Evolutionary conservation across 1,139 yeast genomes (phyloP), one percentile per base, ranked within the genome.

Genomic region (Yamadazyma sp.): DNA sequence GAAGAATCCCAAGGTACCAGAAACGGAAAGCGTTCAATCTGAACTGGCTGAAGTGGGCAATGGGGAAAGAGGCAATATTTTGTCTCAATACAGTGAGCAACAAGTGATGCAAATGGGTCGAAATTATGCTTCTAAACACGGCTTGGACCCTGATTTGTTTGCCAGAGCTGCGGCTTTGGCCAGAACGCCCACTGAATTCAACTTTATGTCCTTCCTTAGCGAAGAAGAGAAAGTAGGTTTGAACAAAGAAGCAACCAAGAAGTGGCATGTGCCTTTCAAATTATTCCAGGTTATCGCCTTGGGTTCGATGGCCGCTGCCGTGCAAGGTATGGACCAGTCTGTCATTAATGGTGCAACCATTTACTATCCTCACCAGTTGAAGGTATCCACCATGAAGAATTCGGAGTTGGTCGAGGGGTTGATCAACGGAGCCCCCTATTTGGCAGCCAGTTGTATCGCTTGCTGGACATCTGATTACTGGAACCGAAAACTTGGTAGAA

Each of bases 311-410:
- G 88, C 94, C 38, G 96, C 96, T 15, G 87, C 91, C 7, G 91
- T 88, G 28, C 95, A 87, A 61, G 96, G 96, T 54, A 87, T 87
- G 88, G 96, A 88, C 60, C 95, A 88, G 60, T 75, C 94, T 3
- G 95, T 87, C 16, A 77, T 85, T 43, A 86, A 87, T 54, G 96
- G 96, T 49, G 96, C 96, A 7, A 78, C 83, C 42, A 63, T 87
- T 33, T 83, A 79, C 56, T 87, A 81, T 60, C 86, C 91, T 4
- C 52, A 53, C 1, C 61, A 60, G 3, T 72, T 85, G 58, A 83
- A 81, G 1, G 73, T 83, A 37, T 64, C 58, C 12, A 45, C 38
- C 26, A 66, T 74, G 55, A 64, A 69, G 25, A 69, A 83, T 53
- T 73, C 79, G 33, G 79, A 79, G 43, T 83, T 91, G 82, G 60